Evolutionary conservation across 2,329 filamentous ascomycete genomes (phyloP), one percentile per base, ranked within the genome.

Genomic region (Talaromyces albobiverticillius): DNA sequence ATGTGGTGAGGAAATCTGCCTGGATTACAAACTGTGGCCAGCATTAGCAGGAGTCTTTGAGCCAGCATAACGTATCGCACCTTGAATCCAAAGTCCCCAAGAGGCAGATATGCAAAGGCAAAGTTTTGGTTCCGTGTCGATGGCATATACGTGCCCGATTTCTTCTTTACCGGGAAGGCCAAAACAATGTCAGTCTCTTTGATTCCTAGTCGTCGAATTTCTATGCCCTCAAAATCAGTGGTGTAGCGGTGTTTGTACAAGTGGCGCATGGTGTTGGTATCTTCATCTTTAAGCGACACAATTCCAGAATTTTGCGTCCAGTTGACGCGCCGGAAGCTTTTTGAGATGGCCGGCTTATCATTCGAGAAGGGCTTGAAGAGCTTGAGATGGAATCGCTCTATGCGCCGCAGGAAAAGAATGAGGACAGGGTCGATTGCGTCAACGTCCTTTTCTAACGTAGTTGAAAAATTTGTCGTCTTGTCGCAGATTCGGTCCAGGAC

Each of bases 11-110:
- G n/a, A 50, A 50, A 41, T 50, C 46, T 18, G 46, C 46, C 32
- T 50, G 46, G 26, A 50, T 50, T 14, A 50, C n/a, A 41, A 50
- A 50, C 46, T 50, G 32, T 41, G 32, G 11, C 40, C 23, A 51
- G 36, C 25, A 51, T 51, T 51, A 51, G 48, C 38, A 51, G 38
- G 10, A n/a, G 36, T 25, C 1, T 42, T 51, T 18, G 46, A 49
- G 38, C 38, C 25, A 51, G 32, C 25, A 43, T 51, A 32, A 25
- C 26, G 40, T 40, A 45, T 46, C 41, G 29, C 42, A 52, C 50
- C 50, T 52, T 52, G 29, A 52, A 52, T 20, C 50, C 50, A 52
- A 52, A 52, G 41, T 52, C 41, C 11, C 41, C 50, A 29, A 52
- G 50, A 46, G 50, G 50, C 41, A 52, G 50, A 25, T 52, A 46